Percentiles rank a stretch among this genome's conserved stretches.
Conservation (phyloP, 2,329 filamentous ascomycete species). For the Colletotrichum agaves region DNA sequence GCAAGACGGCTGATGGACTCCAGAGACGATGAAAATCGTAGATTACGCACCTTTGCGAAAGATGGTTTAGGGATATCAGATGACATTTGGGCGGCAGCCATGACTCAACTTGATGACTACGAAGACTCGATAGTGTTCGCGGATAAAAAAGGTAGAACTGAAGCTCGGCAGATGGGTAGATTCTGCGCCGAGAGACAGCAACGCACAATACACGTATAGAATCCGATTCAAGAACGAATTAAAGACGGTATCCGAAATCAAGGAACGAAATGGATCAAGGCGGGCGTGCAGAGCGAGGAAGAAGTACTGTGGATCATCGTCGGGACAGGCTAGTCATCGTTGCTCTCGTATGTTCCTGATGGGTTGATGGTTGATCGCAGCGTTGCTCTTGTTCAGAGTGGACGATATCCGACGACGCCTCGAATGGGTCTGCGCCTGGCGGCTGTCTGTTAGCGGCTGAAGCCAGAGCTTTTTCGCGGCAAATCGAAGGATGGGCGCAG, state of each 20-base stretch:
- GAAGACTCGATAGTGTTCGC: neutral
- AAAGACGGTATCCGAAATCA: constrained; percentile 56
- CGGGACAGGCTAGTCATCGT: constrained; percentile 54
- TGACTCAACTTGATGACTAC: constrained; percentile 41
- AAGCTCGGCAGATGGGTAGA: constrained; percentile 29
- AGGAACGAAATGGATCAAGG: constrained; percentile 65
- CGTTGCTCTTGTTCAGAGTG: constrained; percentile 15
- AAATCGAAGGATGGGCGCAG: constrained; percentile 18
- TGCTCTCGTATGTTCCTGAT: constrained; percentile 37
- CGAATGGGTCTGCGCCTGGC: constrained; percentile 25
- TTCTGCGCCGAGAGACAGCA: constrained; percentile 34
- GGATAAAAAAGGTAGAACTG: constrained; percentile 35
- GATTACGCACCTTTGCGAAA: constrained; percentile 76
- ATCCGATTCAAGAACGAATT: constrained; percentile 38
- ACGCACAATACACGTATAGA: constrained; percentile 33
- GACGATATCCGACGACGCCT: constrained; percentile 19
- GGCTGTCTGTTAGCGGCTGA: constrained; percentile 27
- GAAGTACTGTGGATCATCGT: constrained; percentile 67
- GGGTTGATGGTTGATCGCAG: constrained; percentile 25
- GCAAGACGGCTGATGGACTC: constrained; percentile 1
- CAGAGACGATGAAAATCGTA: neutral
- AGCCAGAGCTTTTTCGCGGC: constrained; percentile 5
- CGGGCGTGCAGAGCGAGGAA: constrained; percentile 60
- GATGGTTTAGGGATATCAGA: constrained; percentile 68
- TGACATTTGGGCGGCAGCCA: constrained; percentile 60